Conservation (phyloP, 2,329 filamentous ascomycete species). For the Colletotrichum sublineola region DNA sequence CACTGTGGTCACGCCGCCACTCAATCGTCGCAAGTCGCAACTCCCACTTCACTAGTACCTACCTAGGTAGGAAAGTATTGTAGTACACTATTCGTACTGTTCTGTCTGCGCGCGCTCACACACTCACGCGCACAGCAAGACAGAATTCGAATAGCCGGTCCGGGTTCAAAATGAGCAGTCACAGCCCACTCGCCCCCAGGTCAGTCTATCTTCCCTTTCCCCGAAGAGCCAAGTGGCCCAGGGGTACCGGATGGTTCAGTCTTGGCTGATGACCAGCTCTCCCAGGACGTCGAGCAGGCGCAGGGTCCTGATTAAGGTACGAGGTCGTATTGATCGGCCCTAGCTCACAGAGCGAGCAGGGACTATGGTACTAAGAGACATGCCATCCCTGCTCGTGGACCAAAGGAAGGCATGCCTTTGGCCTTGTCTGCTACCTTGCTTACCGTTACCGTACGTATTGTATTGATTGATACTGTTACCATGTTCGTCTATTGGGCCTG, state of each 20-base stretch:
- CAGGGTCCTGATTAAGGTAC: conserved; percentile 42
- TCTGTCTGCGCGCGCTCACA: background rate
- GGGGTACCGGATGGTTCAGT: conserved; percentile 29
- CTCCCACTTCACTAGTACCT: background rate
- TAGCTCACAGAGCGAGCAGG: conserved; percentile 9
- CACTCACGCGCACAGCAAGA: background rate
- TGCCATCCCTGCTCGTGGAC: conserved; percentile 24
- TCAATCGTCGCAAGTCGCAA: conserved; percentile 8
- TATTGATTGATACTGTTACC: background rate
- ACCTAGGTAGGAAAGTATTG: no score
- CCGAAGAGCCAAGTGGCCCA: conserved; percentile 22
- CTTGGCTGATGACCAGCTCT: conserved; percentile 34
- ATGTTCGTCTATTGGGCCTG: background rate
- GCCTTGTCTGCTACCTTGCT: conserved; percentile 1
- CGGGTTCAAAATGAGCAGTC: conserved; percentile 7
- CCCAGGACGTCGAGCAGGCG: conserved; percentile 21
- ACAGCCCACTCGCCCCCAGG: conserved; percentile 18
- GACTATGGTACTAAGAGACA: conserved; percentile 1
- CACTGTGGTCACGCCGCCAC: conserved; percentile 17
- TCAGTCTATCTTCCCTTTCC: conserved; percentile 15
- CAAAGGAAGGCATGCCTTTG: background rate
- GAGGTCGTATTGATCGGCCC: conserved; percentile 42
- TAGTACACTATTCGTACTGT: background rate
- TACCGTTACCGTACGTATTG: background rate
- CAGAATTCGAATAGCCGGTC: background rate